Evolutionary conservation across 306 rosid species (phyloP).

Genomic region (Argentina anserina): DNA sequence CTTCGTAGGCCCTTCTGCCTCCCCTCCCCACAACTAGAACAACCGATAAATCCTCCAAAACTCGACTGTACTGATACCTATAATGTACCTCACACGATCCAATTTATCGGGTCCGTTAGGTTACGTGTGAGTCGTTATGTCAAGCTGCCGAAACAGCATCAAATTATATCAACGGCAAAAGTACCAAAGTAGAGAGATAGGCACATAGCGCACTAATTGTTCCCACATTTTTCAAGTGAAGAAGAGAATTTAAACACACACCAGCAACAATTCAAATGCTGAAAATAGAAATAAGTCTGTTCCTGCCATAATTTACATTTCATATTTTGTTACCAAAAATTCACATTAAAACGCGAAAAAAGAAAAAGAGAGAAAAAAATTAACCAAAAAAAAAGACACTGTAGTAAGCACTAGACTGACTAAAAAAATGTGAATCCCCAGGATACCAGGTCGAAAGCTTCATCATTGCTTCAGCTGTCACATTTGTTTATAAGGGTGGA

Average conservation of each 20-base stretch:
- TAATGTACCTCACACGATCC: neutral
- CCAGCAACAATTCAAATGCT: neutral
- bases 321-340: slow-evolving; percentile 50
- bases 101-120: neutral
- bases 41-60: neutral
- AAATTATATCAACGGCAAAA: neutral
- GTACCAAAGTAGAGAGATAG: too few relatives aligned
- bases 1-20: slow-evolving; percentile 54
- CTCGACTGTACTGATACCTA: neutral
- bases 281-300: neutral
- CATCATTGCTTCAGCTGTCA: slow-evolving; percentile 75
- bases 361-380: neutral
- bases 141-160: too few relatives aligned
- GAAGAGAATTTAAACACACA: neutral
- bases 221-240: neutral
- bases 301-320: slow-evolving; percentile 55
- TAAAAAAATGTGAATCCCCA: slow-evolving; percentile 10
- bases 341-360: slow-evolving; percentile 33
- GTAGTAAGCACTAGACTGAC: slow-evolving; percentile 18
- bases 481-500: too few relatives aligned
- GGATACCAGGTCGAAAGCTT: slow-evolving; percentile 44
- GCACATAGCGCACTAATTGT: too few relatives aligned
- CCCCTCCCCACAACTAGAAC: slow-evolving; percentile 18
- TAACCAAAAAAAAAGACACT: neutral
- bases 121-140: too few relatives aligned